Base-by-base conservation (phyloP, 208 protist genomes). In the Acanthamoeba pearcei region DNA sequence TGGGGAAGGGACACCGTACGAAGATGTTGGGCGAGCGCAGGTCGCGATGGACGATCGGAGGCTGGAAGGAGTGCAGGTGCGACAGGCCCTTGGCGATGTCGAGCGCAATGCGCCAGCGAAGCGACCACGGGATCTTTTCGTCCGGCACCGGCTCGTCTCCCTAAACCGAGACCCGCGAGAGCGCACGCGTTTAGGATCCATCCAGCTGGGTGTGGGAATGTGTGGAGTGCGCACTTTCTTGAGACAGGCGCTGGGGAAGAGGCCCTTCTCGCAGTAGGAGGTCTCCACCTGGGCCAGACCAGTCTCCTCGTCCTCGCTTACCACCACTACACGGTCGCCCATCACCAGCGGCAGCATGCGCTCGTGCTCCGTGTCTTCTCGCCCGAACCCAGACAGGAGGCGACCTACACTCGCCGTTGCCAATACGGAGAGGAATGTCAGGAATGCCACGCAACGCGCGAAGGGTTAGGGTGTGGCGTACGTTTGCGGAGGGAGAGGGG, bases 31-130 rank as follows among this genome's bases (percentile, higher is more conserved):
- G 83, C 4, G 32, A 51, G 15, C 60, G 51, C 22, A 91, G 35
- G 83, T 91, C 83, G 27, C 83, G 83, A 55, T 91, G 83, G 5
- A 91, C 60, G 83, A 91, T 91, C 19, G 83, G 83, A 46, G 83
- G 83, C 19, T 70, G 60, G 35, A 70, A 70, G 24, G 83, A 91
- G 42, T 91, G 83, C 19, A 91, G 60, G 22, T 70, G 60, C 15
- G 24, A 22, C 27, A 91, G 13, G 55, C 83, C 83, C 51, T 68
- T 62, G n/a, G 83, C 83, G 32, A 91, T 91, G 22, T 91, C 83
- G 9, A 91, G 60, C 8, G 83, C 83, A 17, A 91, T 68, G 27
- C 60, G 51, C 60, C 51, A 91, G 10, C 83, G 51, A 4, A 70
- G 55, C 3, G 83, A 62, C 83, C 83, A 91, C 53, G 83, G 83